Base-by-base conservation (phyloP, 2,329 filamentous ascomycete species). In the Clonostachys solani region DNA sequence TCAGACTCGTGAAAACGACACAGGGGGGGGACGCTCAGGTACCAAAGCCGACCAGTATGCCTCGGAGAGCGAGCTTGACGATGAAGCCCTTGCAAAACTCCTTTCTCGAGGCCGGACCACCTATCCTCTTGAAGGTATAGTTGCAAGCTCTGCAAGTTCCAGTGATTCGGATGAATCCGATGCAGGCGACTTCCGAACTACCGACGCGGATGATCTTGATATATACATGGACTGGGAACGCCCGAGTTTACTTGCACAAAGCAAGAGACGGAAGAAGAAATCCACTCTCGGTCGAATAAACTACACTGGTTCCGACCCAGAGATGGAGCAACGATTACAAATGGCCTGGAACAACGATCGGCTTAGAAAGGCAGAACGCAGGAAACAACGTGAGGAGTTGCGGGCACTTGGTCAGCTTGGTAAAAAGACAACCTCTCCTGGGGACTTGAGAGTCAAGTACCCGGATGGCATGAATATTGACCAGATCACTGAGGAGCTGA, bases 191-290 rank as follows among this genome's bases (percentile, higher is more conserved):
- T 34, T 40, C 12, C 33, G 23, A 41, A 33, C 38, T 12, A 67
- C 66, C 3, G 79, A 82, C 12, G 12, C 19, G 6, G 41, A 86
- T 50, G 87, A 83, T 9, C 85, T 96, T 52, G 90, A 96, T 59
- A 73, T 95, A 9, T 29, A 29, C 41, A 92, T 94, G 85, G 89
- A 95, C 58, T 89, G 87, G 67, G 79, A 87, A 15, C 77, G 84
- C 23, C 83, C 84, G 2, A 89, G 83, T 46, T 63, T 91, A 6
- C 78, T 75, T 29, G 23, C 23, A 29, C 23, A 29, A 47, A 63
- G 65, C 41, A 38, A 38, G 81, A 77, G 52, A 84, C 81, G 77
- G 51, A 85, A 81, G 58, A 72, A 77, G 53, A 89, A 87, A 62
- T 82, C 81, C 40, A 73, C 75, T 13, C 78, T 80, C 51, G 74